Percentiles rank a stretch among this genome's conserved stretches.
These are phyloP conservation scores for Aspergillus steynii DNA, from an alignment of 495 filamentous ascomycete genomes.

Conservation along the genomic window DNA sequence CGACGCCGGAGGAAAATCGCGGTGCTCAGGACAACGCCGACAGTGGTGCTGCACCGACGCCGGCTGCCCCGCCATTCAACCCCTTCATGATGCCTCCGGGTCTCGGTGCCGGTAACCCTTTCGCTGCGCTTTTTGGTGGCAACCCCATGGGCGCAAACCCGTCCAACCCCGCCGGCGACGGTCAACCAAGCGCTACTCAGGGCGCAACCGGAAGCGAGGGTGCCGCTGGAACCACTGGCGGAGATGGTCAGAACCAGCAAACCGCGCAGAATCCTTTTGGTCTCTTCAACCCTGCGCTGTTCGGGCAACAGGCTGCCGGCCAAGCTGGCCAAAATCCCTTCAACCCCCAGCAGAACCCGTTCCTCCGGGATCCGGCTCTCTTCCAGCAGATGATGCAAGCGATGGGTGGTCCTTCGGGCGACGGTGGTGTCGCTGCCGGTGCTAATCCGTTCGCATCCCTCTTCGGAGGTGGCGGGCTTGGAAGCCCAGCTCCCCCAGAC, in stretches of 20 bases:
- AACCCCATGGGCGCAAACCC: slow-evolving; percentile 36
- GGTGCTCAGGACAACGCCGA: slow-evolving; percentile 39
- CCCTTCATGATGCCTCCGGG: slow-evolving; percentile 40
- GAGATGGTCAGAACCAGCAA: slow-evolving; percentile 31
- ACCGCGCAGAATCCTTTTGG: slow-evolving; percentile 54
- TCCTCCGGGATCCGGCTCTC: slow-evolving; percentile 50
- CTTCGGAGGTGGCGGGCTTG: slow-evolving; percentile 42
- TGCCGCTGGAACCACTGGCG: slow-evolving; percentile 28
- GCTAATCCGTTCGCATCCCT: slow-evolving; percentile 41
- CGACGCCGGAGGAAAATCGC: slow-evolving; percentile 48
- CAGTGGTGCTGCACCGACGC: slow-evolving; percentile 7
- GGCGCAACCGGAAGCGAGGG: slow-evolving; percentile 17
- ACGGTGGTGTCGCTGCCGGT: slow-evolving; percentile 27
- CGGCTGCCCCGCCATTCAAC: slow-evolving; percentile 31
- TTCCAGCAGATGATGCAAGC: slow-evolving; percentile 50
- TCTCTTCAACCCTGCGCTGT: slow-evolving; percentile 47
- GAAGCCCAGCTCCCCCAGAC: slow-evolving; percentile 55
- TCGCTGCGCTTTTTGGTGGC: slow-evolving; percentile 65
- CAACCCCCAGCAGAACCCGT: slow-evolving; percentile 46
- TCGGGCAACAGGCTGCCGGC: slow-evolving; percentile 33
- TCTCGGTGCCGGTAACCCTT: slow-evolving; percentile 65
- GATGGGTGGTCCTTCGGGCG: slow-evolving; percentile 38
- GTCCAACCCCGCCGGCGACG: slow-evolving; percentile 22
- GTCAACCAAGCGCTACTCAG: slow-evolving; percentile 24
- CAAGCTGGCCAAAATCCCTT: slow-evolving; percentile 44